Evolutionary conservation across 2,329 filamentous ascomycete species (phyloP).

Genomic region (Xylariomycetidae sp.): DNA sequence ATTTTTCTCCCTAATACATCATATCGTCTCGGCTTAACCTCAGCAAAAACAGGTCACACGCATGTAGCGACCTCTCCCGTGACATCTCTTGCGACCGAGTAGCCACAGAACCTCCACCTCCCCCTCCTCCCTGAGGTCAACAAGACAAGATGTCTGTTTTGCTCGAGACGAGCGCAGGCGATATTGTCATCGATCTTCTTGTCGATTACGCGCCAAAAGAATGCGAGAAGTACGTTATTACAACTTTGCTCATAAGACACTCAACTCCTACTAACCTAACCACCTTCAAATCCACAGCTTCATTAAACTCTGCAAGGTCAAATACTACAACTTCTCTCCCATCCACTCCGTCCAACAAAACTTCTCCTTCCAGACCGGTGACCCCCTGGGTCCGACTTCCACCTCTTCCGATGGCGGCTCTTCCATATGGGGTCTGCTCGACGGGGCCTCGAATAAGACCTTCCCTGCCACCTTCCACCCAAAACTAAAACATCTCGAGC

Average conservation of each 20-base stretch:
- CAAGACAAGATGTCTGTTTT: conserved; percentile 97
- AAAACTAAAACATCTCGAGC: conserved; percentile 82
- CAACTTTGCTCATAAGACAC: no score
- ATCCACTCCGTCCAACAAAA: conserved; percentile 88
- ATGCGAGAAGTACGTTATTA: conserved; percentile 80
- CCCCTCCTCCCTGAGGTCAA: no score
- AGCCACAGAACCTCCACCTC: no score
- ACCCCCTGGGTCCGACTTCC: conserved; percentile 83
- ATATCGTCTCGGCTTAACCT: no score
- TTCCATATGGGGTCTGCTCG: conserved; percentile 84
- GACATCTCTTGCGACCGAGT: no score
- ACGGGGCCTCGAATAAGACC: conserved; percentile 65
- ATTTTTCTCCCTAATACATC: no score
- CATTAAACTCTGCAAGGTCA: conserved; percentile 96
- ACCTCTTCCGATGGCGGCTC: conserved; percentile 85
- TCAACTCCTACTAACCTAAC: no score
- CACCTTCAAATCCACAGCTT: conserved; percentile 84
- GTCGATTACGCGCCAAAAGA: conserved; percentile 85
- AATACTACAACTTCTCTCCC: conserved; percentile 98
- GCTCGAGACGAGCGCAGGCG: conserved; percentile 86
- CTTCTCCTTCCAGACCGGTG: conserved; percentile 95
- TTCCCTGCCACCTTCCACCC: conserved; percentile 82
- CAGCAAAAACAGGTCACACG: no score
- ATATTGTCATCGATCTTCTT: conserved; percentile 90
- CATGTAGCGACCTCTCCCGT: no score